A percentile compares a stretch with the other conserved stretches of the same genome.
Conservation (phyloP, 371 early-diverging fungal species). For the Mortierella sp. region DNA sequence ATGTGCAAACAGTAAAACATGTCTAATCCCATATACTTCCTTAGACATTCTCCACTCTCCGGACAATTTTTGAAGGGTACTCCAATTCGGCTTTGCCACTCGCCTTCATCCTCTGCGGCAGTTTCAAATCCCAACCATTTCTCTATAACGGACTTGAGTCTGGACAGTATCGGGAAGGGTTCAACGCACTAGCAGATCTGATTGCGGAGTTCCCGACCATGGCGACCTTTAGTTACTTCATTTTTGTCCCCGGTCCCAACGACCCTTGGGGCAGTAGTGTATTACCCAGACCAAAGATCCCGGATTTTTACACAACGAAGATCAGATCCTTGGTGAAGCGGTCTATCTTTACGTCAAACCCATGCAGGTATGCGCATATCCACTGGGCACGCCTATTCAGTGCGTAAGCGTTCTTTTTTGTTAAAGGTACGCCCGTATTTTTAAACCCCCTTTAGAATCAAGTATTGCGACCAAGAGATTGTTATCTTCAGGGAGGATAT, state of each 20-base stretch:
- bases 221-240: constrained; percentile 75
- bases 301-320: constrained; percentile 72
- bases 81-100: constrained; percentile 71
- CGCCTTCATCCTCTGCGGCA: constrained; percentile 88
- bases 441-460: too few relatives aligned
- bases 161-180: constrained; percentile 69
- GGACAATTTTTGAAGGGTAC: constrained; percentile 79
- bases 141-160: constrained; percentile 65
- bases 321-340: constrained; percentile 68
- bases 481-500: constrained; percentile 89
- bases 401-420: background rate
- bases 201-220: constrained; percentile 78
- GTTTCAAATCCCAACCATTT: constrained; percentile 84
- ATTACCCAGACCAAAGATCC: constrained; percentile 82
- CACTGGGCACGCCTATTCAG: background rate
- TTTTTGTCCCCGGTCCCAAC: constrained; percentile 90
- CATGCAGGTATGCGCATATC: constrained; percentile 85
- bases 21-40: too few relatives aligned
- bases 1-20: too few relatives aligned
- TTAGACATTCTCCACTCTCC: constrained; percentile 67
- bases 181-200: constrained; percentile 78
- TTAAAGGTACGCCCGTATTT: too few relatives aligned
- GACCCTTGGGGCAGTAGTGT: constrained; percentile 85
- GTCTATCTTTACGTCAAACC: constrained; percentile 81
- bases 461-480: constrained; percentile 88